Base-by-base conservation (phyloP, 805 yeast species). In the Grigorovia humatica region DNA sequence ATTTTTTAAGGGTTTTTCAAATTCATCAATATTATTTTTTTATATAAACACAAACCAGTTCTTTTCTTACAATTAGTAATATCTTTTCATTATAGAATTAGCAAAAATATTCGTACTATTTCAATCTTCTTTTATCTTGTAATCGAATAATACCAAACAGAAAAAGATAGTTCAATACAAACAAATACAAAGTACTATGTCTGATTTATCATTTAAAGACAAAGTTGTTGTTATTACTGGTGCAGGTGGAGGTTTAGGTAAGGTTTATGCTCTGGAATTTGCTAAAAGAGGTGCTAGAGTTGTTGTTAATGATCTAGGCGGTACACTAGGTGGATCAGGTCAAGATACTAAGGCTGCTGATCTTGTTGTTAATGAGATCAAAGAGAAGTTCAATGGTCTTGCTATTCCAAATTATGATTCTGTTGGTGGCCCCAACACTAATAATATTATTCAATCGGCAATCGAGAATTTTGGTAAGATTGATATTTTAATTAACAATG, bases 231-330 rank as follows among this genome's bases (percentile, higher is more conserved):
- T 91, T 52, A 82, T 91, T 66, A 91, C 97, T 48, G 99, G 99
- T 38, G 93, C 97, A 47, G 99, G 99, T 57, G 98, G 97, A 59
- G 99, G 98, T 18, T 77, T 91, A 46, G 99, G 99, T 23, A 85
- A 78, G 61, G 81, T 81, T 48, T 91, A 91, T 69, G 95, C 96
- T 5, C 71, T 88, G 35, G 88, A 85, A 59, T 91, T 77, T 70
- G 98, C 95, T 44, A 74, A 81, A 53, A 77, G 96, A 59, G 98
- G 98, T 40, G 99, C 97, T 54, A 83, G 84, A 61, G 96, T 91
- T 41, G 96, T 91, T 27, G 96, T 91, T 35, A 91, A 91, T 66
- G 99, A 91, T 70, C 76, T 91, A 55, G 96, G 97, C 52, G 95
- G 96, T 32, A 74, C 90, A 23, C 72, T 87, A 50, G 72, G 76